phyloP scores from a whole-genome alignment of 441 rosid species.

The Populus hybrid region DNA sequence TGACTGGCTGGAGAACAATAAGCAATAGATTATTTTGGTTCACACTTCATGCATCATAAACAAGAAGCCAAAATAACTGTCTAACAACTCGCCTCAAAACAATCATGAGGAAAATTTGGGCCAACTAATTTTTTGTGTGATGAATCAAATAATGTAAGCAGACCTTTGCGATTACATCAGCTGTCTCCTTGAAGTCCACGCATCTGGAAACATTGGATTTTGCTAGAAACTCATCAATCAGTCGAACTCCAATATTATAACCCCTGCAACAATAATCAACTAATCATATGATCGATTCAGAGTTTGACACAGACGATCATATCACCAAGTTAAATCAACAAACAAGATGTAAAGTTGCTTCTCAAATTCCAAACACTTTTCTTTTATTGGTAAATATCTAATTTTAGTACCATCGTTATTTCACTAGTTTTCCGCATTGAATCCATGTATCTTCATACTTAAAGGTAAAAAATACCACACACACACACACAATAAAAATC shows the following conservation, averaged over 20 bases:
- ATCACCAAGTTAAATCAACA: not conserved
- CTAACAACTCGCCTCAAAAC: not conserved
- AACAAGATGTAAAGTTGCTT: too few species aligned
- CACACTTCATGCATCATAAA: slow-evolving; percentile 2
- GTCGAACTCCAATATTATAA: slow-evolving; percentile 84
- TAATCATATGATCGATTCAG: not conserved
- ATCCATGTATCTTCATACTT: not conserved
- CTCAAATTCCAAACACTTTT: too few species aligned
- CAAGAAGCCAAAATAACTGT: not conserved
- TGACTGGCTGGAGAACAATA: not conserved
- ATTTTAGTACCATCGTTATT: not conserved
- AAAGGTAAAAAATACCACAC: not conserved
- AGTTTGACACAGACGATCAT: not conserved
- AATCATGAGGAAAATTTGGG: not conserved
- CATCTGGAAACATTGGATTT: slow-evolving; percentile 88
- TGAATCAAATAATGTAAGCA: not conserved
- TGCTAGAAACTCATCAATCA: slow-evolving; percentile 87
- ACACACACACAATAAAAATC: not conserved
- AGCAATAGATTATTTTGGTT: not conserved
- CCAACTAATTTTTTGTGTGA: not conserved
- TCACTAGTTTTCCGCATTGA: not conserved
- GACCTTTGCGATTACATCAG: slow-evolving; percentile 90
- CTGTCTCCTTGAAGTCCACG: slow-evolving; percentile 88
- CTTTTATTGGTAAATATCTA: too few species aligned
- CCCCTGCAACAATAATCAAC: slow-evolving; percentile 54